These are phyloP conservation scores for Phytopythium cucurbitacearum DNA, from an alignment of 352 stramenopile species.

Conservation along the genomic window DNA sequence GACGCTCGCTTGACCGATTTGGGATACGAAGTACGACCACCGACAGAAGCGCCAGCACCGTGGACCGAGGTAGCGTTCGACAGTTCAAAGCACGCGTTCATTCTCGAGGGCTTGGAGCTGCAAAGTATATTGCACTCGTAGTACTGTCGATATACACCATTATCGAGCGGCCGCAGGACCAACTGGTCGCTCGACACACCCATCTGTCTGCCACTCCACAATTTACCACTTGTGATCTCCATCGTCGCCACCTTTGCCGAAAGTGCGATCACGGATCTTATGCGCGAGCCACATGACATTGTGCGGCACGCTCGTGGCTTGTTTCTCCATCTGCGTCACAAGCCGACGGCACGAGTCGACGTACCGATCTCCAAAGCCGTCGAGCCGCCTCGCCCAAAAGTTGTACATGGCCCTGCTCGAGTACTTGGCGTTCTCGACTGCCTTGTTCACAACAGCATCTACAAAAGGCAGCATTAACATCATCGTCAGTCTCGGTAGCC, in stretches of 20 bases:
- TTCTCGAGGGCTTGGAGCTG: slow-evolving; percentile 38
- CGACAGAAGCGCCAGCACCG: slow-evolving; percentile 2
- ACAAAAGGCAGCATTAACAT: neutral
- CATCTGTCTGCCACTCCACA: neutral
- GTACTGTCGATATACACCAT: no score
- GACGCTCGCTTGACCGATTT: no score
- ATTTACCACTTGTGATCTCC: no score
- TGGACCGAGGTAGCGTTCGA: slow-evolving; percentile 41
- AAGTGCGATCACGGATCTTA: slow-evolving; percentile 33
- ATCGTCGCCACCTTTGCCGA: slow-evolving; percentile 20
- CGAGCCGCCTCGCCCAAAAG: slow-evolving; percentile 63
- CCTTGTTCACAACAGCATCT: slow-evolving; percentile 38
- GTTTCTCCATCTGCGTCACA: slow-evolving; percentile 67
- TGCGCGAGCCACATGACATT: slow-evolving; percentile 49
- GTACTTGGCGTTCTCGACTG: slow-evolving; percentile 47
- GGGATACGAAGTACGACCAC: no score
- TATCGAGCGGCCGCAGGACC: no score
- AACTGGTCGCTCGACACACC: neutral
- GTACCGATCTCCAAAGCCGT: slow-evolving; percentile 63
- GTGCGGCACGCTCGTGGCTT: slow-evolving; percentile 30
- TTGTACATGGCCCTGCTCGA: slow-evolving; percentile 58
- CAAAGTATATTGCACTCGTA: neutral
- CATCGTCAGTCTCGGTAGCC: neutral
- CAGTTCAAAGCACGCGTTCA: slow-evolving; percentile 26
- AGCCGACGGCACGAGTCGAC: slow-evolving; percentile 58